Base-by-base conservation (phyloP, 106 monocot species). In the Allium sativum region DNA sequence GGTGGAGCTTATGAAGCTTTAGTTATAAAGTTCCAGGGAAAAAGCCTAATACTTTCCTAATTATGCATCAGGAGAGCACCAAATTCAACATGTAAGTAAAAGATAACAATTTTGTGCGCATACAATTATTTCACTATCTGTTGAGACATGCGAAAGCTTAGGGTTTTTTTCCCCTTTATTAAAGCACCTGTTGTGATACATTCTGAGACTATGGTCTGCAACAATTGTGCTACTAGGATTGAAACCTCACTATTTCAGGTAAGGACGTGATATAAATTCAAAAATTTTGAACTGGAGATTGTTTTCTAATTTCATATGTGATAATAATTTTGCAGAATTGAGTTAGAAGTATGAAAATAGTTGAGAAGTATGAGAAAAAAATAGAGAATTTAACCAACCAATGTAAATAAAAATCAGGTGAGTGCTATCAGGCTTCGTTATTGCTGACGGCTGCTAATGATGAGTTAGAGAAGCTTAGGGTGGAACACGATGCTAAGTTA, bases 381-480 rank as follows among this genome's bases (percentile, higher is more conserved):
- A 82, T 93, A 64, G 56, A 81, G 48, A 81, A 93, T 13, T 58
- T 93, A 55, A 70, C 72, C 18, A 68, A 58, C 12, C 76, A 87
- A 56, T 87, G 74, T 42, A 75, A 77, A 62, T 68, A 71, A 57
- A 84, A 87, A 64, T 75, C 81, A 9, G 79, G 87, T 54, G 92
- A 93, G 60, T 93, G 92, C 61, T 78, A 79, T 73, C 71, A 76
- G 59, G 87, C 84, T 31, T 93, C 87, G 92, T 74, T 84, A 72
- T 84, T 69, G 16, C 58, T 87, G 48, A 68, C n/a, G 46, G 70
- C 75, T 53, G 65, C 87, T 20, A 87, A 87, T 69, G 72, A 81
- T 51, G 74, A 78, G 72, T 67, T 93, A 42, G 78, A 81, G 48
- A 79, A 65, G 64, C 52, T 87, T 43, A 84, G 59, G 43, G 84